A percentile compares a stretch with the other conserved stretches of the same genome.
These are phyloP conservation scores for Mycena chlorophos DNA, from an alignment of 768 basidiomycete species.

Conservation along the genomic window DNA sequence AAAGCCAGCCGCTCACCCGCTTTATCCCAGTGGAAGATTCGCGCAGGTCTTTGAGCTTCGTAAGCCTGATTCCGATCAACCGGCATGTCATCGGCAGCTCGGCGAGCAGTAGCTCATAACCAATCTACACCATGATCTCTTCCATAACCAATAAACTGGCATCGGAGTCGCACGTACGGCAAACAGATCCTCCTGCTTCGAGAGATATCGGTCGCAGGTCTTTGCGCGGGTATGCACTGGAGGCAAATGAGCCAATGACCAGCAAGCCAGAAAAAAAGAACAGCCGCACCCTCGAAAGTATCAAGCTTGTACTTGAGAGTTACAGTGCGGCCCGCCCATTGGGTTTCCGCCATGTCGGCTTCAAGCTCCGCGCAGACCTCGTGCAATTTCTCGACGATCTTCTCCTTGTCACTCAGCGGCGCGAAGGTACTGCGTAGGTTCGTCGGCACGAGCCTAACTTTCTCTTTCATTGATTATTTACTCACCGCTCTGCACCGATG, in stretches of 20 bases:
- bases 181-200: conserved; percentile 75
- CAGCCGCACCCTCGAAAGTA: conserved; percentile 70
- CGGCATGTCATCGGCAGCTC: conserved; percentile 81
- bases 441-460: conserved; percentile 2
- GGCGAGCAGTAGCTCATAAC: conserved; percentile 76
- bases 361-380: conserved; percentile 82
- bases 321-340: conserved; percentile 86
- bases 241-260: background rate
- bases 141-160: conserved; percentile 12
- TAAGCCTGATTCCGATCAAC: conserved; percentile 85
- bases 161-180: conserved; percentile 46
- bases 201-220: conserved; percentile 76
- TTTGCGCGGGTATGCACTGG: conserved; percentile 81
- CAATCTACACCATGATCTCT: conserved; percentile 49
- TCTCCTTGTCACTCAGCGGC: conserved; percentile 60
- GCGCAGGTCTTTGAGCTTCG: conserved; percentile 83
- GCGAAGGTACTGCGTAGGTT: conserved; percentile 65
- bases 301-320: conserved; percentile 93
- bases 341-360: conserved; percentile 71
- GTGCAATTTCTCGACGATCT: conserved; percentile 74
- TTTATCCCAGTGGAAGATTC: conserved; percentile 63
- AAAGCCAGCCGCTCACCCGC: conserved; percentile 47
- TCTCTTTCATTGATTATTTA: background rate
- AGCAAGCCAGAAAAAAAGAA: background rate
- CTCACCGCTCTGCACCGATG: conserved; percentile 85